These are phyloP conservation scores for Colletotrichum sp. DNA, from an alignment of 2,329 filamentous ascomycete genomes.

Conservation along the genomic window DNA sequence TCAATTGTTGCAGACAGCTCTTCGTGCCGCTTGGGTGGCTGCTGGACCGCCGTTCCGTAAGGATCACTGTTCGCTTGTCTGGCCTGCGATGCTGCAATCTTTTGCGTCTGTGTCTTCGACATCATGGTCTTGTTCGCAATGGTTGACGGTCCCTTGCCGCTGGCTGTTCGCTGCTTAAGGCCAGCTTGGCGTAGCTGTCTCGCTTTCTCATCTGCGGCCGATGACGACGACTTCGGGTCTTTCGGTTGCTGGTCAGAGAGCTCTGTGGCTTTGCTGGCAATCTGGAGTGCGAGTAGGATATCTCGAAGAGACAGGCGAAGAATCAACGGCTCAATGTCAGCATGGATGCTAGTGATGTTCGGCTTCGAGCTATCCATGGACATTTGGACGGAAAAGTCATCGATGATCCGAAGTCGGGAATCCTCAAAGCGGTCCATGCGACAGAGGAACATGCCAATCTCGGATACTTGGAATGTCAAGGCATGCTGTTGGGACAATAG, in stretches of 20 bases:
- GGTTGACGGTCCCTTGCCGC: slow-evolving; percentile 60
- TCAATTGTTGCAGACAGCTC: slow-evolving; percentile 86
- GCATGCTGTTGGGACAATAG: slow-evolving; percentile 93
- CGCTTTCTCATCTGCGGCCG: slow-evolving; percentile 57
- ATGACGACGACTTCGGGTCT: slow-evolving; percentile 30
- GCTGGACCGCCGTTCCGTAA: not conserved
- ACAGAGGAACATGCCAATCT: slow-evolving; percentile 97
- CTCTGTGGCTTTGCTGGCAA: slow-evolving; percentile 88
- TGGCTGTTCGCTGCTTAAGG: slow-evolving; percentile 61
- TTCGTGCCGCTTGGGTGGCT: slow-evolving; percentile 56
- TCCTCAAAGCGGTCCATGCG: slow-evolving; percentile 98
- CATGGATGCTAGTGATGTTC: slow-evolving; percentile 77
- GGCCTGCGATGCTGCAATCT: slow-evolving; percentile 32
- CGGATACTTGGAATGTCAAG: slow-evolving; percentile 88
- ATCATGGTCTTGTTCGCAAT: slow-evolving; percentile 45
- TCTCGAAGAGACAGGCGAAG: slow-evolving; percentile 90
- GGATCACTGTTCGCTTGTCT: slow-evolving; percentile 20
- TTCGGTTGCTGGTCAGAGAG: slow-evolving; percentile 72
- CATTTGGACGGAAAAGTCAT: slow-evolving; percentile 92
- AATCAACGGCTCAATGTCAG: slow-evolving; percentile 90
- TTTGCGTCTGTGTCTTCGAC: slow-evolving; percentile 34
- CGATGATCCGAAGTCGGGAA: slow-evolving; percentile 86
- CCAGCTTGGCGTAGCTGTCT: slow-evolving; percentile 56
- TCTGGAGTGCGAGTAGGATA: slow-evolving; percentile 92
- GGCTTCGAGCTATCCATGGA: slow-evolving; percentile 76